Evolutionary conservation across 129 eudicot genomes (phyloP).

Genomic region (Arctium minus): DNA sequence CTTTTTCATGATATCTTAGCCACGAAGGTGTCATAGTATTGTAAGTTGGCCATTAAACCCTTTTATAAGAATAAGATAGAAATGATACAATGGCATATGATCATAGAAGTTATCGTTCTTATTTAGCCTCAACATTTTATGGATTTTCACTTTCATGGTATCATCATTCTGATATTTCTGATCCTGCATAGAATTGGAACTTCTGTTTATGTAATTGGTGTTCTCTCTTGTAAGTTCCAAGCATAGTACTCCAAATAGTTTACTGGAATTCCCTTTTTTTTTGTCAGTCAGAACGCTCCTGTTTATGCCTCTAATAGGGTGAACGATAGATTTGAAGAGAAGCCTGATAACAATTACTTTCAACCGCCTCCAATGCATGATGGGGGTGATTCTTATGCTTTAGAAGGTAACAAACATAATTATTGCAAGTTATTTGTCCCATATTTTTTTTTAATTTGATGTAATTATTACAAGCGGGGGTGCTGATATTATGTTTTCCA

Average conservation of each 20-base stretch:
- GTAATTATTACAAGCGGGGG: background rate
- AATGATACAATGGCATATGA: no score
- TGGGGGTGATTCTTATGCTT: conserved; percentile 39
- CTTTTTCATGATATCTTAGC: no score
- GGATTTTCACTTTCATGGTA: no score
- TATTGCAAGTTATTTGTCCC: background rate
- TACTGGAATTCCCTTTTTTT: background rate
- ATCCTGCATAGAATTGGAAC: no score
- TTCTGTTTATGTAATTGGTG: no score
- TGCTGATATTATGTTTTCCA: conserved; percentile 9
- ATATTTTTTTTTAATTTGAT: conserved; percentile 3
- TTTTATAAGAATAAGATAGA: no score
- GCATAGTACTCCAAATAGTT: background rate
- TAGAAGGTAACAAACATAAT: conserved; percentile 46
- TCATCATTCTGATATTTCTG: no score
- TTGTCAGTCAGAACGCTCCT: conserved; percentile 13
- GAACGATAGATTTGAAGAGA: conserved; percentile 39
- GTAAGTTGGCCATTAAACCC: no score
- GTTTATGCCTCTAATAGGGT: conserved; percentile 29
- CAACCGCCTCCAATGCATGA: conserved; percentile 39
- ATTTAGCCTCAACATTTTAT: no score
- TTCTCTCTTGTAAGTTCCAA: no score
- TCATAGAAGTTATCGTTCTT: no score
- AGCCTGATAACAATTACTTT: conserved; percentile 26
- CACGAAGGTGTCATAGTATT: no score